Evolutionary conservation across 2,329 filamentous ascomycete genomes (phyloP).

Genomic region (Sordariomycetes sp.): DNA sequence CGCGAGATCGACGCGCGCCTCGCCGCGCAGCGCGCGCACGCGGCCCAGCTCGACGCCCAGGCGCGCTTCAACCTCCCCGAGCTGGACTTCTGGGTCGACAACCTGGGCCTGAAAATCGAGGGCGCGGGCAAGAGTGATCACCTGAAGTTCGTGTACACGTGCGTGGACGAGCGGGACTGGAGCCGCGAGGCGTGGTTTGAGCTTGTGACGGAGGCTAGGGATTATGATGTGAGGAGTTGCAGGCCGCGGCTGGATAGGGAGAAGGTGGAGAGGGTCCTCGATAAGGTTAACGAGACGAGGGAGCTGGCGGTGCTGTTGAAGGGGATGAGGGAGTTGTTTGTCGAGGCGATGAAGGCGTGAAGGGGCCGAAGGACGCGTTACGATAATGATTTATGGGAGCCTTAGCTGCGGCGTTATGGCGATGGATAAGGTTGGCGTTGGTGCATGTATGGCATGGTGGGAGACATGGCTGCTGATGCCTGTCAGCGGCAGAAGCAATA

Average conservation of each 20-base stretch:
- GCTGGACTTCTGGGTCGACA: constrained; percentile 90
- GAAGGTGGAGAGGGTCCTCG: constrained; percentile 64
- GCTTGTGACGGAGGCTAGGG: constrained; percentile 66
- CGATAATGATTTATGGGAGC: not conserved
- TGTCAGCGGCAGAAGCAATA: too few species aligned
- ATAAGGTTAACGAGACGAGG: constrained; percentile 70
- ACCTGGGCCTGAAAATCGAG: constrained; percentile 80
- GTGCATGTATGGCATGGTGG: too few species aligned
- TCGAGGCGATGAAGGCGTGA: constrained; percentile 50
- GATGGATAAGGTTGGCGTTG: not conserved
- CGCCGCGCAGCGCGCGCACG: constrained; percentile 62
- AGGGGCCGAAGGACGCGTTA: not conserved
- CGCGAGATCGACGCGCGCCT: constrained; percentile 57
- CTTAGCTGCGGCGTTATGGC: not conserved
- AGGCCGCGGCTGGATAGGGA: constrained; percentile 74
- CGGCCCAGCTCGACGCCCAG: constrained; percentile 70
- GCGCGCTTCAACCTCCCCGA: constrained; percentile 84
- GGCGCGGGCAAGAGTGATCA: constrained; percentile 76
- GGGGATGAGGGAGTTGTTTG: constrained; percentile 73
- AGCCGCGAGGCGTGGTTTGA: constrained; percentile 91
- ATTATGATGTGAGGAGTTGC: constrained; percentile 76
- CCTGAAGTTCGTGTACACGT: constrained; percentile 81
- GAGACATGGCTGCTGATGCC: too few species aligned
- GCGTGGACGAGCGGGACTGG: constrained; percentile 79
- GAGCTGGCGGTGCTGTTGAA: constrained; percentile 65